Base-by-base conservation (phyloP, 2,329 filamentous ascomycete genomes). In the Didymellaceae sp. region DNA sequence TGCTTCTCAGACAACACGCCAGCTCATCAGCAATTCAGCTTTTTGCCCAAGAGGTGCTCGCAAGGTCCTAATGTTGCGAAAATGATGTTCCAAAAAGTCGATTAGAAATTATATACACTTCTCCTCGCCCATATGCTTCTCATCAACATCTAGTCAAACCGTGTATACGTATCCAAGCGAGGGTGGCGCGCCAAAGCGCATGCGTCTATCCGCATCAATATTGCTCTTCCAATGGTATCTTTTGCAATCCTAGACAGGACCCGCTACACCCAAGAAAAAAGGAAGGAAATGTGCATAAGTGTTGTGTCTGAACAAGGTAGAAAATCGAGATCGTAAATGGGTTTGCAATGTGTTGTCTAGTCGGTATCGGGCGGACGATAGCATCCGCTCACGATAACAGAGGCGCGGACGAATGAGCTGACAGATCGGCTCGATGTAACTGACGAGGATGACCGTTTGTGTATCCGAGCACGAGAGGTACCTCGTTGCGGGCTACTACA, bases 101-200 rank as follows among this genome's bases (percentile, higher is more conserved):
- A 51, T 51, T 51, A 51, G 30, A 51, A 51, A 51, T 51, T 51
- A 51, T 45, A 13, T 51, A 41, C 41, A 41, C 18, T 16, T 8
- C 20, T 24, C 34, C 13, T 14, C 33, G 16, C 24, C 25, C 40
- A 44, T 17, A 39, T 50, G n/a, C 16, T 32, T 24, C 33, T 28
- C 14, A 17, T 31, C 39, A 18, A 45, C 24, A 35, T 33, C 24
- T 43, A 37, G 6, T 40, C 33, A 38, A 28, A 40, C 47, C 24
- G 24, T 28, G 10, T 28, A 13, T 28, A 41, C n/a, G 14, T 17
- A 17, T 20, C 39, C 24, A 45, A 51, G 31, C 48, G 41, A 51
- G 39, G 31, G 48, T 42, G 31, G 47, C 35, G 41, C 30, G n/a
- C 17, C 22, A 39, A n/a, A 37, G 35, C 35, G 41, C 47, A 35